Evolutionary conservation across 768 basidiomycete genomes (phyloP).

Genomic region (Russula griseocarnosa): DNA sequence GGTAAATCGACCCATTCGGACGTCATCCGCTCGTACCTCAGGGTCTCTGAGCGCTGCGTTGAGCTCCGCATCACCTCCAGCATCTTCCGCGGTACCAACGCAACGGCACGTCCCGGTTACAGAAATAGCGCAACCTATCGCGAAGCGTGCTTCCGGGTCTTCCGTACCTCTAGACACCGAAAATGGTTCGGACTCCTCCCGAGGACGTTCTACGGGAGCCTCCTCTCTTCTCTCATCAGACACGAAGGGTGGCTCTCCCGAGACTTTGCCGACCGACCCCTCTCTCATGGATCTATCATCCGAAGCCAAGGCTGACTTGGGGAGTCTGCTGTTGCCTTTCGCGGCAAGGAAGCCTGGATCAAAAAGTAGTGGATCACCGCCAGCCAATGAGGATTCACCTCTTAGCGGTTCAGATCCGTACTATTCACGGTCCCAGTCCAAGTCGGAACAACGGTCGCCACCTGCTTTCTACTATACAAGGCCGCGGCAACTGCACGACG

Average conservation of each 20-base stretch:
- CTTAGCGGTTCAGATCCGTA: constrained; percentile 16
- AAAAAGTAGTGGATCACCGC: constrained; percentile 19
- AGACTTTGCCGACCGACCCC: constrained; percentile 26
- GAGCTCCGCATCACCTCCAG: background rate
- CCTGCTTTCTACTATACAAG: constrained; percentile 52
- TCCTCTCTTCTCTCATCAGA: constrained; percentile 23
- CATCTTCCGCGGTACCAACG: background rate
- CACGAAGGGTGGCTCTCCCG: constrained; percentile 21
- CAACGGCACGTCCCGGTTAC: background rate
- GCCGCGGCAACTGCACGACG: constrained; percentile 56
- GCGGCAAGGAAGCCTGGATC: background rate
- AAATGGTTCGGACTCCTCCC: constrained; percentile 19
- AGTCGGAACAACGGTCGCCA: constrained; percentile 13
- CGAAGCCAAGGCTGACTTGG: constrained; percentile 14
- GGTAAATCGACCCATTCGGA: constrained; percentile 1
- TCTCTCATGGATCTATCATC: constrained; percentile 25
- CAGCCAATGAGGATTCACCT: constrained; percentile 17
- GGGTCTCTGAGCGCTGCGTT: background rate
- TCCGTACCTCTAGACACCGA: constrained; percentile 11
- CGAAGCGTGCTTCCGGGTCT: constrained; percentile 10
- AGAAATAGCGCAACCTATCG: constrained; percentile 12
- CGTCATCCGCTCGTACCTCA: background rate
- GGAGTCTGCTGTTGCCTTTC: constrained; percentile 11
- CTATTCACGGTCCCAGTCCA: constrained; percentile 22
- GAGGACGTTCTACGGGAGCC: constrained; percentile 21